Evolutionary conservation across 768 basidiomycete species (phyloP).

Genomic region (Trametes sanguinea): DNA sequence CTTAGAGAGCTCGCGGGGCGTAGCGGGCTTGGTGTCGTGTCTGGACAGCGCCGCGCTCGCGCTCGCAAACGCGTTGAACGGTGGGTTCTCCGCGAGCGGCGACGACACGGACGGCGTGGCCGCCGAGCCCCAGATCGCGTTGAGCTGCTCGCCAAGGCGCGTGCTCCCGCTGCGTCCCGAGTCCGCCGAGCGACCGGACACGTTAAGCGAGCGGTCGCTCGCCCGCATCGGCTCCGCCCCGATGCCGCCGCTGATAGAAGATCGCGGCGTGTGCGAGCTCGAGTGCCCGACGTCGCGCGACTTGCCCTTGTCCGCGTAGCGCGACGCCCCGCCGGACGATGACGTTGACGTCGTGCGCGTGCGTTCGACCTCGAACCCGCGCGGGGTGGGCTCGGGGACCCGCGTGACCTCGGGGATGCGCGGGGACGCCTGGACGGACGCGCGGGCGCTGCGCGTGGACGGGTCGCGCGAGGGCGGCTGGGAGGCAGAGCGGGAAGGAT

Average conservation of each 20-base stretch:
- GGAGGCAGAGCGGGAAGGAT: slow-evolving; percentile 52
- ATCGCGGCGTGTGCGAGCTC: slow-evolving; percentile 22
- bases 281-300: slow-evolving; percentile 24
- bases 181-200: slow-evolving; percentile 36
- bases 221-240: slow-evolving; percentile 33
- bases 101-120: slow-evolving; percentile 13
- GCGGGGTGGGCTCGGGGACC: slow-evolving; percentile 7
- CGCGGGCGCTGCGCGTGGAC: slow-evolving; percentile 29
- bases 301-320: slow-evolving; percentile 29
- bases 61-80: slow-evolving; percentile 17
- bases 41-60: not conserved
- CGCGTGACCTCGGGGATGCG: slow-evolving; percentile 20
- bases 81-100: slow-evolving; percentile 20
- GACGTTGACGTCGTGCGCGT: slow-evolving; percentile 23
- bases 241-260: slow-evolving; percentile 9
- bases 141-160: slow-evolving; percentile 45
- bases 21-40: slow-evolving; percentile 8
- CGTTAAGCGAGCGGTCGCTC: slow-evolving; percentile 36
- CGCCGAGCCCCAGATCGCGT: slow-evolving; percentile 48
- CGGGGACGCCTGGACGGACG: slow-evolving; percentile 32
- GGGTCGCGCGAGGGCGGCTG: slow-evolving; percentile 55
- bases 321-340: slow-evolving; percentile 14
- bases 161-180: slow-evolving; percentile 36
- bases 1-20: slow-evolving; percentile 9
- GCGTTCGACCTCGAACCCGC: slow-evolving; percentile 17